These are phyloP conservation scores for Phoma sp. DNA, from an alignment of 2,329 filamentous ascomycete species.

Conservation along the genomic window DNA sequence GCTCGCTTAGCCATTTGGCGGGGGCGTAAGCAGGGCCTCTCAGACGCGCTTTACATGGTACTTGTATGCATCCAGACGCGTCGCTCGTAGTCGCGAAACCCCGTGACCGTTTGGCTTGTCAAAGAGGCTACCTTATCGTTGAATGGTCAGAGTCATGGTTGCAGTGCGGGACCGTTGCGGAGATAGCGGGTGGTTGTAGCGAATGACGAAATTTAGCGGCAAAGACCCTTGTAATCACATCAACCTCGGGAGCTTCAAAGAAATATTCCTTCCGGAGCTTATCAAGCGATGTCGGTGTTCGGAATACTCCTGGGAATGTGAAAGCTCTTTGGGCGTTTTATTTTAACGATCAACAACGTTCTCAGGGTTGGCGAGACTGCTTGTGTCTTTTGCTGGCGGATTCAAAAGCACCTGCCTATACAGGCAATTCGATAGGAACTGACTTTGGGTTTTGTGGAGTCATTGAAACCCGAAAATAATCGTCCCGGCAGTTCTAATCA, in stretches of 20 bases:
- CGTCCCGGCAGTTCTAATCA: neutral
- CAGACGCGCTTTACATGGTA: neutral
- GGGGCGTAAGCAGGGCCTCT: no score
- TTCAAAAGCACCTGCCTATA: slow-evolving; percentile 5
- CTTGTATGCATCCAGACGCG: neutral
- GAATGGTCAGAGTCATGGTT: neutral
- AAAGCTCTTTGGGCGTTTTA: no score
- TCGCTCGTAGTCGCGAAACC: neutral
- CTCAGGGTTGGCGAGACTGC: neutral
- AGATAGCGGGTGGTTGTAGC: neutral
- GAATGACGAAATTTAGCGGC: slow-evolving; percentile 8
- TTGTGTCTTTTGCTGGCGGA: neutral
- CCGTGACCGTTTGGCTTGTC: neutral
- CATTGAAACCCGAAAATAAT: neutral
- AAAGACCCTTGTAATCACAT: slow-evolving; percentile 5
- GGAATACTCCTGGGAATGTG: neutral
- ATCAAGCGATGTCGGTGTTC: slow-evolving; percentile 7
- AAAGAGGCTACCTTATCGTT: neutral
- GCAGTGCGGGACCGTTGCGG: neutral
- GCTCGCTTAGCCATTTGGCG: no score
- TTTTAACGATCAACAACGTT: no score
- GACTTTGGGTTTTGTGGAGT: slow-evolving; percentile 1
- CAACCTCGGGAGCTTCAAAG: slow-evolving; percentile 1
- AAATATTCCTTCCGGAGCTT: neutral
- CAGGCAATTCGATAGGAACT: neutral